Evolutionary conservation across 306 rosid genomes (phyloP), one percentile per base, ranked within the genome.

Genomic region (Clitoria ternatea): DNA sequence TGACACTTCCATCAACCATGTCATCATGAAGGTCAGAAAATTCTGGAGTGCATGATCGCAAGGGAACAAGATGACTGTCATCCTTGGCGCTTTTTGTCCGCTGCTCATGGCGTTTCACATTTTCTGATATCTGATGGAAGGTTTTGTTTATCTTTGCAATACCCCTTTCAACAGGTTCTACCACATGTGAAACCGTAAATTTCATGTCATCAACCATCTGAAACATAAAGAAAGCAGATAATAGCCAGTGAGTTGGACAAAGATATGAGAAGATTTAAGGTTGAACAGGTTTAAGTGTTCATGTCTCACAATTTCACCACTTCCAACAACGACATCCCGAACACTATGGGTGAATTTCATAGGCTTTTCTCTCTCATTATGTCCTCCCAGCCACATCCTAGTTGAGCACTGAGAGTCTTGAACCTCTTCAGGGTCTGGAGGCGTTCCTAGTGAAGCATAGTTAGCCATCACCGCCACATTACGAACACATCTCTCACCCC

Each of bases 121-220:
- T 87, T 80, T 90, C 96, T 9, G 96, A 90, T 81, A 90, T 85
- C 80, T 81, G 82, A 50, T 90, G 89, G 73, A 90, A 80, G 19
- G 91, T 85, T 72, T 80, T 72, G 61, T 87, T 90, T 49, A 90
- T 83, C 71, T 71, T 90, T 35, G 96, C 89, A 69, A 87, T 73
- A 52, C 94, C 93, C 77, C 91, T 85, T 77, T 90, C 96, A 0
- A 90, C 94, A 19, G 94, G 96, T 75, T 90, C 89, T 18, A 90
- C 94, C 35, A 87, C 94, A 7, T 90, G 96, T 0, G 94, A 82
- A 12, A 90, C 94, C 24, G 96, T 90, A 30, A 82, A 90, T 72
- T 73, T 90, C 96, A 90, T 87, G 91, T 90, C 96, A 62, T 90
- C 96, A 47, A 85, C 96, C 61, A 90, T 90, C 96, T 90, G 85